Percentiles rank a stretch among this genome's conserved stretches.
These are phyloP conservation scores for Paramecium pentaurelia DNA, from an alignment of 73 alveolate species.

Conservation along the genomic window DNA sequence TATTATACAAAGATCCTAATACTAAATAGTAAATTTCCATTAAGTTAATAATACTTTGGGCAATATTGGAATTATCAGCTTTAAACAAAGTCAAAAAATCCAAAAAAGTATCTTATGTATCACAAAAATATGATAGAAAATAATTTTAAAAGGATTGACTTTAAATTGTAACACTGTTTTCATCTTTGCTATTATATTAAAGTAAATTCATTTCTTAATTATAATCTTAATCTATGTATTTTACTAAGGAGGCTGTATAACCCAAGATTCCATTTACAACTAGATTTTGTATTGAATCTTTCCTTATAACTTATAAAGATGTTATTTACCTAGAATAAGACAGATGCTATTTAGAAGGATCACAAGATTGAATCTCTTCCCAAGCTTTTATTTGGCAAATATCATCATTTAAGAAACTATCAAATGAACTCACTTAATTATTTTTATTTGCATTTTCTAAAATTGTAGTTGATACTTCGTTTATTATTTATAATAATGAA, in stretches of 20 bases:
- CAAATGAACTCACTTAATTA: not conserved
- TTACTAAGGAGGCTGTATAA: not conserved
- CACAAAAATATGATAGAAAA: not conserved
- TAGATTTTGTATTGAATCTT: not conserved
- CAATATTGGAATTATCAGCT: not conserved
- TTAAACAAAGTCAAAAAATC: not conserved
- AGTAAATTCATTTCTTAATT: not conserved
- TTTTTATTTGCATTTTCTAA: not conserved
- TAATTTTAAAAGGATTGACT: not conserved
- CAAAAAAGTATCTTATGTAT: not conserved
- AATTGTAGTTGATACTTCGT: not conserved
- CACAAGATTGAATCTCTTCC: not conserved
- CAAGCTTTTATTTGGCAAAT: not conserved
- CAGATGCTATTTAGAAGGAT: not conserved
- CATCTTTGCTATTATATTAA: not conserved
- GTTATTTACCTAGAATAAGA: not conserved
- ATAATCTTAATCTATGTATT: not conserved
- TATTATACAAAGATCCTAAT: not conserved
- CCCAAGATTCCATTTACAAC: conserved; percentile 7
- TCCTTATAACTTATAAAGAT: not conserved
- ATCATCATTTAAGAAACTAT: not conserved
- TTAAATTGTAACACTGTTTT: not conserved
- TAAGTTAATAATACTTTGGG: not conserved
- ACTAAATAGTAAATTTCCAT: not conserved
- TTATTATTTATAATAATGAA: not conserved